Base-by-base conservation (phyloP, 257 asterid species). In the Cordia subcordata region DNA sequence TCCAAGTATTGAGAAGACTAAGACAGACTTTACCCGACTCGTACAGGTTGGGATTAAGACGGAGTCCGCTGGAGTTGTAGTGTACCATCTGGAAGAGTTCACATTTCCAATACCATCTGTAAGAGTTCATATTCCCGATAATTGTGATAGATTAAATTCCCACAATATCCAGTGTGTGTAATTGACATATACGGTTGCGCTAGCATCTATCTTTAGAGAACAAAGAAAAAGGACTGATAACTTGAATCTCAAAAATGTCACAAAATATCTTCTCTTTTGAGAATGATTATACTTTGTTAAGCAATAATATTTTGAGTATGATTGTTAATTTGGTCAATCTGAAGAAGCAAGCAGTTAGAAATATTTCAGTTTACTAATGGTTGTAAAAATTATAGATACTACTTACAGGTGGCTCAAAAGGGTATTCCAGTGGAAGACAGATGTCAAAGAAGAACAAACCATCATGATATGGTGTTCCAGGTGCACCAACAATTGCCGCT, bases 391-490 rank as follows among this genome's bases (percentile, higher is more conserved):
- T 27, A 27, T 27, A 27, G 6, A 27, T 27, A 27, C 19, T 35
- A 70, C 99, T 77, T 75, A 93, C 99, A 18, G 99, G 99, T 64
- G 99, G 99, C 71, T 75, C 92, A 15, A 80, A 67, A 27, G 99
- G 99, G 75, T 86, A 93, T 18, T 81, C 90, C 0, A 84, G 84
- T 50, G 99, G 94, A 65, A 93, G 86, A 73, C 65, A 74, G 51
- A 93, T 81, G 66, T 93, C 99, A 11, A 93, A 93, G 69, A 89
- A 86, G 79, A 89, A 93, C 51, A 93, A 13, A 14, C 95, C 95
- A 21, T 89, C 94, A 13, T 93, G 97, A 65, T 93, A 93, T n/a
- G 99, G 99, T 64, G 99, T 89, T 60, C 90, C 95, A n/a, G 67
- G 82, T 42, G 83, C 72, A 56, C 99, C 99, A 10, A 81, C 77